These are phyloP conservation scores for Solanum ahanhuiri DNA, from an alignment of 257 asterid genomes.

Conservation along the genomic window DNA sequence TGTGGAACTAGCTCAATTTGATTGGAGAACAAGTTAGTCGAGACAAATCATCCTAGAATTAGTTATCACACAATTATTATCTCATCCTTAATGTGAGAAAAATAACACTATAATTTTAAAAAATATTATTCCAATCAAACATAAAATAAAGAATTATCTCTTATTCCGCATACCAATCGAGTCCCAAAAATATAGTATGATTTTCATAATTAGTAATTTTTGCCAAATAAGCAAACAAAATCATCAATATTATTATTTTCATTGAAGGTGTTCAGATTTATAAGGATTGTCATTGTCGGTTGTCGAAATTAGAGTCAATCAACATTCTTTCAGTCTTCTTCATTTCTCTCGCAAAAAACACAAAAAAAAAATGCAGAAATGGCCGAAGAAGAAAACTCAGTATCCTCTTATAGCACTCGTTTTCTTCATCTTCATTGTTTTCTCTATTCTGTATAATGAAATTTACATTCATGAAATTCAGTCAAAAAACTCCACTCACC, in stretches of 20 bases:
- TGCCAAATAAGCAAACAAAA: background rate
- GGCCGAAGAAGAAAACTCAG: constrained; percentile 50
- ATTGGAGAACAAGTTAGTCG: background rate
- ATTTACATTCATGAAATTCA: constrained; percentile 37
- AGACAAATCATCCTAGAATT: background rate
- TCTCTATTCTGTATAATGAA: constrained; percentile 53
- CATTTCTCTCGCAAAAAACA: background rate
- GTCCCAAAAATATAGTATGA: background rate
- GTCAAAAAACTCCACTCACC: constrained; percentile 6
- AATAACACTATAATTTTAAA: too few relatives aligned
- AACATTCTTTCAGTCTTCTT: background rate
- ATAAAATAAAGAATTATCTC: too few relatives aligned
- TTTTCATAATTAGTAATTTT: background rate
- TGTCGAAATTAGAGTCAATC: background rate
- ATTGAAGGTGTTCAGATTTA: background rate
- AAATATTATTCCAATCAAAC: too few relatives aligned
- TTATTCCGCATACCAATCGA: too few relatives aligned
- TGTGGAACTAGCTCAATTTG: background rate
- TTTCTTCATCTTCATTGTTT: constrained; percentile 38
- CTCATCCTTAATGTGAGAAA: too few relatives aligned
- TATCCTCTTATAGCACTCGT: constrained; percentile 48
- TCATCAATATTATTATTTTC: background rate
- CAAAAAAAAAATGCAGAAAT: constrained; percentile 34
- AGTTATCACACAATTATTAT: too few relatives aligned
- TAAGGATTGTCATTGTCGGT: background rate